Percentiles rank a stretch among this genome's conserved stretches.
Evolutionary conservation across 495 filamentous ascomycete species (phyloP).

Genomic region (Aspergillus funiculosus): DNA sequence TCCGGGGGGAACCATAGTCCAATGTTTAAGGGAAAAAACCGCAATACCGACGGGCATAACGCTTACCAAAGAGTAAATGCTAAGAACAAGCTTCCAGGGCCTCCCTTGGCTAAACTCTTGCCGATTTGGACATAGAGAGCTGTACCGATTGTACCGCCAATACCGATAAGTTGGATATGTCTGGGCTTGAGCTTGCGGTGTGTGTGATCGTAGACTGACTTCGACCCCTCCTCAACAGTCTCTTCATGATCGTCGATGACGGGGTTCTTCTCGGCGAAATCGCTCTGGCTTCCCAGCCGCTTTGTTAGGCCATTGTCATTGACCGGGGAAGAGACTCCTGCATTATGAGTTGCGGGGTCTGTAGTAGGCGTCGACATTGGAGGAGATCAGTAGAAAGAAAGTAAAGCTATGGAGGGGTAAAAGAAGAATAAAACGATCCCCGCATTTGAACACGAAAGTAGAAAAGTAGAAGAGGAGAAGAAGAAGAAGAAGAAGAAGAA

Average conservation of each 20-base stretch:
- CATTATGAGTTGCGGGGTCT: slow-evolving; percentile 5
- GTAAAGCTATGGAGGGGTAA: background rate
- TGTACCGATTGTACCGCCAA: slow-evolving; percentile 79
- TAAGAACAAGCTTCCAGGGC: slow-evolving; percentile 69
- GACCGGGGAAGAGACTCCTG: slow-evolving; percentile 11
- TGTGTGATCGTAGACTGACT: slow-evolving; percentile 40
- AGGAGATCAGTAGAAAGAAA: background rate
- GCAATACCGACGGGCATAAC: background rate
- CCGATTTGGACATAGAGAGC: slow-evolving; percentile 74
- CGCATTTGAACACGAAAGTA: too few relatives aligned
- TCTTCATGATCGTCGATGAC: slow-evolving; percentile 17
- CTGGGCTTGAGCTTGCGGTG: slow-evolving; percentile 57
- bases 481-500: background rate
- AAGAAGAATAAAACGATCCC: background rate
- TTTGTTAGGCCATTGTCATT: slow-evolving; percentile 12
- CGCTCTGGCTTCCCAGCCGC: slow-evolving; percentile 9
- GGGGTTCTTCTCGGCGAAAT: slow-evolving; percentile 18
- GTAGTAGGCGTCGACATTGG: slow-evolving; percentile 1
- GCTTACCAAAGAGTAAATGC: slow-evolving; percentile 53
- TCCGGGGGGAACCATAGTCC: too few relatives aligned
- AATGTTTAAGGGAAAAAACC: background rate
- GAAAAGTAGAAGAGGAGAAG: background rate
- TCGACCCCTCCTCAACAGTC: slow-evolving; percentile 25
- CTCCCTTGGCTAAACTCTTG: slow-evolving; percentile 58
- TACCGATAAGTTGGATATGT: slow-evolving; percentile 68